These are phyloP conservation scores for Boletellus sp. DNA, from an alignment of 768 basidiomycete genomes.

Conservation along the genomic window DNA sequence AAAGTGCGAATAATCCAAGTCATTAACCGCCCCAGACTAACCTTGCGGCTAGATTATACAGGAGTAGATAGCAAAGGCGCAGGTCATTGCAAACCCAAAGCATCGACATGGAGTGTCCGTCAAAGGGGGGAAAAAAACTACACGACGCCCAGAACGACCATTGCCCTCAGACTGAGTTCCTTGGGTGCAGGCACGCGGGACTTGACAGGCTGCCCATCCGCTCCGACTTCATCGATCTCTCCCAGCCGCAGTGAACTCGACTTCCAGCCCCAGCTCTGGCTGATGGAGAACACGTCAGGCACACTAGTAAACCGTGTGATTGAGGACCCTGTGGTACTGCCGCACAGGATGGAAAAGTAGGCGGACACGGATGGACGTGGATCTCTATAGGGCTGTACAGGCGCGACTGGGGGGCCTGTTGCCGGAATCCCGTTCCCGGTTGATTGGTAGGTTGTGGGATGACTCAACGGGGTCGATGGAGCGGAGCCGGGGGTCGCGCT, in stretches of 20 bases:
- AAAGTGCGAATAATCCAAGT: neutral
- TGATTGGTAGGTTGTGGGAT: conserved; percentile 22
- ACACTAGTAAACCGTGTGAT: conserved; percentile 81
- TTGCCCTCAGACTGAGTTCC: conserved; percentile 70
- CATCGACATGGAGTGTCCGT: neutral
- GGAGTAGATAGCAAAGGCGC: neutral
- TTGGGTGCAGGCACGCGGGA: conserved; percentile 28
- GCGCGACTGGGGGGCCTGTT: conserved; percentile 44
- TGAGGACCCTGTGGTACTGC: conserved; percentile 75
- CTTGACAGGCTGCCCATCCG: conserved; percentile 32
- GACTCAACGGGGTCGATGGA: conserved; percentile 18
- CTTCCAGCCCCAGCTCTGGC: conserved; percentile 96
- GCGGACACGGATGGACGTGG: conserved; percentile 67
- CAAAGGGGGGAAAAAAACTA: conserved; percentile 26
- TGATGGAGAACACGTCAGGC: conserved; percentile 80
- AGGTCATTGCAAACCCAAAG: conserved; percentile 2
- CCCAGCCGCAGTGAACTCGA: conserved; percentile 52
- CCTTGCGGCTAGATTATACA: neutral
- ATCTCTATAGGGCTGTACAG: conserved; percentile 72
- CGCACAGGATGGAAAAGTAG: conserved; percentile 81
- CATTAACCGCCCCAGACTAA: neutral
- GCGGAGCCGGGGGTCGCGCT: conserved; percentile 42
- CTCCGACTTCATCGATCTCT: conserved; percentile 41
- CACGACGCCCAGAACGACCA: conserved; percentile 73
- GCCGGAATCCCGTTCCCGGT: conserved; percentile 32